A percentile compares a stretch with the other conserved stretches of the same genome.
phyloP scores from a whole-genome alignment of 225 moss, liverwort and hornwort species.

The Bryoerythrophyllum caledonicum region DNA sequence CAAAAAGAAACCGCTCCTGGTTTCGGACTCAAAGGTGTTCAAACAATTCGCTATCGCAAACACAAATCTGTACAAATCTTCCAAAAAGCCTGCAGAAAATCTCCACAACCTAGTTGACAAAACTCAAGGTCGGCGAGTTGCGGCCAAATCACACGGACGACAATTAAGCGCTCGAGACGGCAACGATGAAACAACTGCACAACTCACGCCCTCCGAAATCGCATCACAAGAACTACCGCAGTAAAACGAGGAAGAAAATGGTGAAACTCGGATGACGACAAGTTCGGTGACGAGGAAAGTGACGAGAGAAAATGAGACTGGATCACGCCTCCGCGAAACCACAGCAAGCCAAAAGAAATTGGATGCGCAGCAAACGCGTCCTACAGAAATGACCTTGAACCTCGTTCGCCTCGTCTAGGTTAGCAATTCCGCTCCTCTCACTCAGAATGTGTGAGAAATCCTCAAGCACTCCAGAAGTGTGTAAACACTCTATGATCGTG shows the following conservation, averaged over 20 bases:
- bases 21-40: background rate
- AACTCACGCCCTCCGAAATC: background rate
- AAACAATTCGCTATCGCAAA: background rate
- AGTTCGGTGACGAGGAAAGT: background rate
- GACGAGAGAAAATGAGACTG: background rate
- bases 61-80: background rate
- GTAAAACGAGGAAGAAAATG: background rate
- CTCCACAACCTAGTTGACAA: background rate
- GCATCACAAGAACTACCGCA: background rate
- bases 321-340: background rate
- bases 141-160: background rate
- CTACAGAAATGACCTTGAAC: background rate
- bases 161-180: background rate
- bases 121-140: background rate
- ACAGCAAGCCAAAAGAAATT: background rate
- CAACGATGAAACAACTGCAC: slow-evolving; percentile 10
- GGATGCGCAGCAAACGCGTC: background rate
- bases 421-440: background rate
- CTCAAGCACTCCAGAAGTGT: background rate
- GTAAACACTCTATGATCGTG: background rate
- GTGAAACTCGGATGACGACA: background rate
- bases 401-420: background rate
- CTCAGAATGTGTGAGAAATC: background rate
- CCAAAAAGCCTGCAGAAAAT: background rate
- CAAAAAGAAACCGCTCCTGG: no score